phyloP scores from a whole-genome alignment of 768 basidiomycete species.

The Asterophora parasitica region DNA sequence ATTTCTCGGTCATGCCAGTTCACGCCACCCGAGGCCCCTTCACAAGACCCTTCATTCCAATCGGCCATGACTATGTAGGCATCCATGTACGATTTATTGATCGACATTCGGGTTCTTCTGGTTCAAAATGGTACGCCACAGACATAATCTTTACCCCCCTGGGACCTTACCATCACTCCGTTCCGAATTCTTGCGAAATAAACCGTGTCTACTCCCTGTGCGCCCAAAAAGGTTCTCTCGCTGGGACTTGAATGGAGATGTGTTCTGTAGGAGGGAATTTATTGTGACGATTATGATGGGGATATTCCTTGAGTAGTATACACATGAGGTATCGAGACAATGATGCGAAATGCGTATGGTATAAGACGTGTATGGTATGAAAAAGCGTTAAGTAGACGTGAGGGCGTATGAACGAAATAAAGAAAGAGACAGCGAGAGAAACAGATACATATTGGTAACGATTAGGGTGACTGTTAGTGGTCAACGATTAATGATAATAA shows the following conservation, averaged over 20 bases:
- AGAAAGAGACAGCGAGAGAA: not conserved
- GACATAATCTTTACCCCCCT: not conserved
- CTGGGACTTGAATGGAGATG: not conserved
- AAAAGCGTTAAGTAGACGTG: not conserved
- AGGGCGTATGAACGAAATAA: not conserved
- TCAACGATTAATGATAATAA: conserved; percentile 27
- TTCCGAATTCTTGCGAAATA: not conserved
- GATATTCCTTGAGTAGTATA: conserved; percentile 12
- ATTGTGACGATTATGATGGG: conserved; percentile 5
- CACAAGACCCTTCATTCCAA: not conserved
- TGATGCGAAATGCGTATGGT: conserved; percentile 4
- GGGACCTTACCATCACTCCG: not conserved
- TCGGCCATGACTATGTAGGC: too few relatives aligned
- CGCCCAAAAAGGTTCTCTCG: not conserved
- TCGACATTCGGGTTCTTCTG: conserved; percentile 5
- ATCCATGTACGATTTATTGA: conserved; percentile 7
- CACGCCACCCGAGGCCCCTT: not conserved
- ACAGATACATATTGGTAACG: not conserved
- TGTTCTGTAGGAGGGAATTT: not conserved
- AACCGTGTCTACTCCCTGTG: not conserved
- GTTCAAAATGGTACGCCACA: conserved; percentile 15
- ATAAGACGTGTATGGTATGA: conserved; percentile 1
- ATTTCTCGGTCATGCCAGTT: not conserved
- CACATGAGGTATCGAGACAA: conserved; percentile 8
- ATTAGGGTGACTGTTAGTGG: not conserved